Evolutionary conservation across 345 rosid genomes (phyloP), one percentile per base, ranked within the genome.

Genomic region (Rhodomyrtus tomentosa): DNA sequence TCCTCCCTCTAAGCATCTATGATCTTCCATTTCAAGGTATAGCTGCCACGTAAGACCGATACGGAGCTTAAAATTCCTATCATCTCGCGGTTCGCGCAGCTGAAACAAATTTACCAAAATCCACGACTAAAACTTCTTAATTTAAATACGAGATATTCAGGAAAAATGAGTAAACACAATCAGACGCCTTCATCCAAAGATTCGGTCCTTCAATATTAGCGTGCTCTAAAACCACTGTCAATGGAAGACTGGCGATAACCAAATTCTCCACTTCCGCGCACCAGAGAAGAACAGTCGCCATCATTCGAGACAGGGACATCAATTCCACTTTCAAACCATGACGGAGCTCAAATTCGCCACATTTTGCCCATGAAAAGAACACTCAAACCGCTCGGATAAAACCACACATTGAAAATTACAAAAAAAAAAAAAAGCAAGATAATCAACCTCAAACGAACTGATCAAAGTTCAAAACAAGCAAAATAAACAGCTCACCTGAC

Each of bases 401-500:
- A 5, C 76, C 53, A 49, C 5, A 13, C 18, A 15, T 24, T 49
- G 1, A 48, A 80, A 80, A 16, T 24, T 29, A 42, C 32, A 50
- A 51, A 50, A 22, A 42, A 59, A 55, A 50, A 51, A 50, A 22
- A 42, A 59, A 55, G 38, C n/a, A 29, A 83, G 51, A 58, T 12
- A 20, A 81, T 81, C 42, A 29, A 29, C 45, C 55, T 27, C 40
- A 38, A 32, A 16, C 40, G 40, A 81, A 20, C 16, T 5, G 83
- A 29, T 54, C 55, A 32, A 83, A 50, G 36, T 45, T 20, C 4
- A 12, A 22, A 59, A 50, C 32, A 21, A 59, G 40, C 53, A 40
- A 55, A 59, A 18, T 4, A 10, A 27, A 42, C 25, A 40, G 38
- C 86, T 85, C 86, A 97, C 99, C 90, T 95, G 84, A 91, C 81